phyloP scores from a whole-genome alignment of 2,329 filamentous ascomycete species.

The Pseudogymnoascus sp. region DNA sequence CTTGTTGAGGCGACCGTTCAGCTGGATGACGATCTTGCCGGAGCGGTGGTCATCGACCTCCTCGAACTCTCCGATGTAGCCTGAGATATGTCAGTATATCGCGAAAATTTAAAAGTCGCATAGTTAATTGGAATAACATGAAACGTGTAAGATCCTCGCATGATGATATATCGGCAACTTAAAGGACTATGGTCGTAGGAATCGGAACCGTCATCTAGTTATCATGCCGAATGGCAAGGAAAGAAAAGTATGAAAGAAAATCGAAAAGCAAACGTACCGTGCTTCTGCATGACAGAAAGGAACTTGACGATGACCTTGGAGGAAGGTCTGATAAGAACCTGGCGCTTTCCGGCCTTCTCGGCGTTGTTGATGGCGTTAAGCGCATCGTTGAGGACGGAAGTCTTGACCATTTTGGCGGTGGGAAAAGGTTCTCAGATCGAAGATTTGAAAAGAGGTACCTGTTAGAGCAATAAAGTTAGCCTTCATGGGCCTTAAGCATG shows the following conservation, averaged over 20 bases:
- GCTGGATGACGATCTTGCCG: constrained; percentile 99
- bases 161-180: constrained; percentile 97
- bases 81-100: constrained; percentile 70
- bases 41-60: constrained; percentile 99
- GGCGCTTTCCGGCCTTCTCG: constrained; percentile 99
- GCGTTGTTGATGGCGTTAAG: constrained; percentile 99
- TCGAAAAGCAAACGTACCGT: constrained; percentile 63
- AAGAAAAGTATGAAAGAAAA: constrained; percentile 10
- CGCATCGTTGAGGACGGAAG: constrained; percentile 98
- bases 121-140: constrained; percentile 65
- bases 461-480: constrained; percentile 47
- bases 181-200: constrained; percentile 96
- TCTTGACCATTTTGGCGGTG: constrained; percentile 92
- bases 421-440: constrained; percentile 73
- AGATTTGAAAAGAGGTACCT: constrained; percentile 58
- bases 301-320: constrained; percentile 99
- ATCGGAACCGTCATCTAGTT: constrained; percentile 97
- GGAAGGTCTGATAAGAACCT: constrained; percentile 94
- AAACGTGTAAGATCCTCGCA: constrained; percentile 97
- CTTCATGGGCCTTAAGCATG: constrained; percentile 54
- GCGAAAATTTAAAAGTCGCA: constrained; percentile 90
- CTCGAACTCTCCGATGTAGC: constrained; percentile 99
- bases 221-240: constrained; percentile 77
- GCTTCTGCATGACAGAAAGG: constrained; percentile 97
- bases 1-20: constrained; percentile 99